A percentile compares a stretch with the other conserved stretches of the same genome.
Evolutionary conservation across 768 basidiomycete species (phyloP).

Genomic region (Leccinum olivaceopallidum): DNA sequence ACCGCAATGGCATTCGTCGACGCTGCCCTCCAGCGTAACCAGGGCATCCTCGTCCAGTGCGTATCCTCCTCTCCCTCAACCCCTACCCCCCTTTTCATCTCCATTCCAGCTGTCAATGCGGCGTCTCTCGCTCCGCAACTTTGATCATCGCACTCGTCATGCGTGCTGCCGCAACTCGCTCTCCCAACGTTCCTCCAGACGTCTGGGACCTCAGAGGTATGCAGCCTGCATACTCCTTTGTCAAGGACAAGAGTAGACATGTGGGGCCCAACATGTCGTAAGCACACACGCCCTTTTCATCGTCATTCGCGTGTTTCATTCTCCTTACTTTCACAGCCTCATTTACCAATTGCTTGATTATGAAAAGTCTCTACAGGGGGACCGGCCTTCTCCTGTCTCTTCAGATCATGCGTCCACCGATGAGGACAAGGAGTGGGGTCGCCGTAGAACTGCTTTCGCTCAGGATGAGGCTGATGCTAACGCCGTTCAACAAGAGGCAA

Average conservation of each 20-base stretch:
- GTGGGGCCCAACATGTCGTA: slow-evolving; percentile 95
- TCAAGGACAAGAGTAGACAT: slow-evolving; percentile 86
- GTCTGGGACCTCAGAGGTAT: slow-evolving; percentile 82
- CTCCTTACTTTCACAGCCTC: slow-evolving; percentile 50
- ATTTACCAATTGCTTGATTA: slow-evolving; percentile 95
- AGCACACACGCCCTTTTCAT: slow-evolving; percentile 39
- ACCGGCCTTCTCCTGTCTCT: slow-evolving; percentile 45
- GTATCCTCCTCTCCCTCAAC: slow-evolving; percentile 35
- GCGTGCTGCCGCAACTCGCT: slow-evolving; percentile 79
- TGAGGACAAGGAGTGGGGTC: slow-evolving; percentile 82
- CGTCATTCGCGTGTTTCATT: slow-evolving; percentile 24
- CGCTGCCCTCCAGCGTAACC: slow-evolving; percentile 68
- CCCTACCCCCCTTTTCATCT: slow-evolving; percentile 17
- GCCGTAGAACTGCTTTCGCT: slow-evolving; percentile 54
- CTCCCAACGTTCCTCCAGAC: slow-evolving; percentile 66
- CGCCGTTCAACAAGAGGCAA: slow-evolving; percentile 74
- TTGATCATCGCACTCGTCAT: slow-evolving; percentile 90
- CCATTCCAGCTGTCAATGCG: slow-evolving; percentile 81
- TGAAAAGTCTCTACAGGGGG: slow-evolving; percentile 68
- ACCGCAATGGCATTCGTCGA: slow-evolving; percentile 83
- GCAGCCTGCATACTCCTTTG: slow-evolving; percentile 88
- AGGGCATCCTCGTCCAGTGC: slow-evolving; percentile 84
- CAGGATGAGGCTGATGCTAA: slow-evolving; percentile 50
- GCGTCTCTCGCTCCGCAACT: slow-evolving; percentile 89
- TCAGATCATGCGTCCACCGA: slow-evolving; percentile 60